Base-by-base conservation (phyloP, 2,329 filamentous ascomycete genomes). In the Nothopassalora personata region DNA sequence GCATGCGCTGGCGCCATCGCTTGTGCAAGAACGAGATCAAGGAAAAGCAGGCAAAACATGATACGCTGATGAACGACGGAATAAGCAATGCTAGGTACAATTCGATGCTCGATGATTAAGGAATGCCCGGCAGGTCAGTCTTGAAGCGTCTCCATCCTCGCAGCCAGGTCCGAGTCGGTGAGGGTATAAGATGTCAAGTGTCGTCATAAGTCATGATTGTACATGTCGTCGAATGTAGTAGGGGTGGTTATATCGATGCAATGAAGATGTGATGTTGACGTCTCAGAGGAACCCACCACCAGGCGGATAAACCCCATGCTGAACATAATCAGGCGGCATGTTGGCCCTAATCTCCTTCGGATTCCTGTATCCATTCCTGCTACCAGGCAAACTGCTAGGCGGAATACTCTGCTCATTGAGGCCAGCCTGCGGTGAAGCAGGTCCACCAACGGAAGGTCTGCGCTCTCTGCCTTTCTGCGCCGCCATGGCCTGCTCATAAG, bases 281-380 rank as follows among this genome's bases (percentile, higher is more conserved):
- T 45, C 39, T 63, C 48, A 71, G 30, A 72, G 57, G 60, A 71
- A 71, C 23, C 68, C 69, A 11, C 65, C 68, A 46, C 62, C 60
- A 18, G 62, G 62, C 31, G 62, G 61, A 52, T 68, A 71, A 47
- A 78, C 77, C 11, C 77, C 78, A 19, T 73, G 67, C 63, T 80
- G 77, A 10, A 80, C 58, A 9, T 71, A 73, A 18, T 75, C 72
- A 0, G 78, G 77, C 9, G 79, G 78, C 77, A 81, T 79, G 49
- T 81, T 81, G 46, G 78, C 79, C 23, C 77, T 68, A 18, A 80
- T 67, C 64, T 80, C 78, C 64, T 75, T 78, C 7, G 77, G 77
- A 50, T 79, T 71, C 43, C 74, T 68, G 56, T 70, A 71, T 9
- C 68, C 67, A 28, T 60, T 66, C 13, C 66, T 60, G 27, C 54